These are phyloP conservation scores for Malus orientalis DNA, from an alignment of 306 rosid species.

Conservation along the genomic window DNA sequence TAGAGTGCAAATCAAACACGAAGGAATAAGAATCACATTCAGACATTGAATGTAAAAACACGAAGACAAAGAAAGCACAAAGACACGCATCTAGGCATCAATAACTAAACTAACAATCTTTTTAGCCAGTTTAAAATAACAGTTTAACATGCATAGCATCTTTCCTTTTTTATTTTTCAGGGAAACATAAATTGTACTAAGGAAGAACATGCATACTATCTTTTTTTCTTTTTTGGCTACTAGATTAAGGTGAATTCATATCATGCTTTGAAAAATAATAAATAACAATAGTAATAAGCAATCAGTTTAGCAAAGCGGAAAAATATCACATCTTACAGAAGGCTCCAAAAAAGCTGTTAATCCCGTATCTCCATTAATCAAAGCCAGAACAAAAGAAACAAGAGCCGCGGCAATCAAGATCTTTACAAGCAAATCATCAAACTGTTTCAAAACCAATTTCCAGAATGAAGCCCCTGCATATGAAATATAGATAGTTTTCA, in stretches of 20 bases:
- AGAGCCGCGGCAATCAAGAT: constrained; percentile 81
- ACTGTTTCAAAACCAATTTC: constrained; percentile 92
- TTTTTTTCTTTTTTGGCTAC: not conserved
- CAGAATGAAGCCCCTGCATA: constrained; percentile 86
- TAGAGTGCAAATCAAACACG: not conserved
- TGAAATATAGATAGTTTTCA: constrained; percentile 20
- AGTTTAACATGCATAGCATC: not conserved
- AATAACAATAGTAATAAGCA: not conserved
- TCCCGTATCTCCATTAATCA: constrained; percentile 91
- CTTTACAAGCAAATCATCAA: constrained; percentile 95
- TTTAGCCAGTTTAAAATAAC: not conserved
- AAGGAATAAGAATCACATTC: not conserved
- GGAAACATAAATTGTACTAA: not conserved
- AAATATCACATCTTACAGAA: constrained; percentile 53
- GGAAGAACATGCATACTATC: not conserved
- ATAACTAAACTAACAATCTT: not conserved
- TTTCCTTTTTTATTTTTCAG: not conserved
- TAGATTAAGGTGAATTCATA: not conserved
- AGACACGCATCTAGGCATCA: not conserved
- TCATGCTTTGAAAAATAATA: not conserved
- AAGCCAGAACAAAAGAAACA: constrained; percentile 75
- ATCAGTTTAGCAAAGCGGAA: constrained; percentile 5
- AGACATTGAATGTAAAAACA: not conserved
- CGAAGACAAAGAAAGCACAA: not conserved
- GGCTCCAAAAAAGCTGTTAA: constrained; percentile 95